phyloP scores from a whole-genome alignment of 331 rosid genomes.

The Ulmus americana region DNA sequence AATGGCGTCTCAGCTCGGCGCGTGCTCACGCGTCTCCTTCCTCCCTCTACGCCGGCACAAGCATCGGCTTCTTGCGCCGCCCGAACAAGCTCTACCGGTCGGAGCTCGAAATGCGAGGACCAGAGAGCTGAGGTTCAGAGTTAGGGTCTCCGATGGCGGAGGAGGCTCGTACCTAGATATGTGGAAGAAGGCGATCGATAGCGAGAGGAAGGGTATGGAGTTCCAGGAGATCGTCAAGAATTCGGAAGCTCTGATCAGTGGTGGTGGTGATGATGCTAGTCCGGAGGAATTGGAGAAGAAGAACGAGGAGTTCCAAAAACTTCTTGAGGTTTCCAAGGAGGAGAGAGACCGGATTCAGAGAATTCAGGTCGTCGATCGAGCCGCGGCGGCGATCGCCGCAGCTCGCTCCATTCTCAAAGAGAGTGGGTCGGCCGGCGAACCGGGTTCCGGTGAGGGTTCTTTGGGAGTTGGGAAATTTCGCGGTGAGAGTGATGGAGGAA shows the following conservation, averaged over 20 bases:
- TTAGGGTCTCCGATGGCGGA: constrained; percentile 31
- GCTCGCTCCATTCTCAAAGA: constrained; percentile 49
- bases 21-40: constrained; percentile 19
- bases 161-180: constrained; percentile 60
- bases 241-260: neutral
- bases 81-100: neutral
- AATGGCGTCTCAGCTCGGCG: constrained; percentile 48
- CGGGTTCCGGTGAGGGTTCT: constrained; percentile 11
- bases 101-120: neutral
- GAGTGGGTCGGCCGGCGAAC: constrained; percentile 5
- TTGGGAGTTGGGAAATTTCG: constrained; percentile 8
- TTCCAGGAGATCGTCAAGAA: constrained; percentile 47
- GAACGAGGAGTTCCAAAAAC: constrained; percentile 61
- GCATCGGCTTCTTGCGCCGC: constrained; percentile 9
- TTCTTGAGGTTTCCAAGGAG: constrained; percentile 60
- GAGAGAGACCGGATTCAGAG: constrained; percentile 78
- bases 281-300: constrained; percentile 45
- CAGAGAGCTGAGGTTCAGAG: constrained; percentile 28
- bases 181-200: constrained; percentile 81
- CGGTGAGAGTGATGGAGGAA: neutral
- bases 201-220: constrained; percentile 39
- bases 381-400: constrained; percentile 82
- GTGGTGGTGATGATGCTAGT: constrained; percentile 1
- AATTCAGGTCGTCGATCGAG: constrained; percentile 83
- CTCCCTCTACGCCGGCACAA: constrained; percentile 1